phyloP scores from a whole-genome alignment of 75 land plant species.

The Pseudotsuga menziesii region DNA sequence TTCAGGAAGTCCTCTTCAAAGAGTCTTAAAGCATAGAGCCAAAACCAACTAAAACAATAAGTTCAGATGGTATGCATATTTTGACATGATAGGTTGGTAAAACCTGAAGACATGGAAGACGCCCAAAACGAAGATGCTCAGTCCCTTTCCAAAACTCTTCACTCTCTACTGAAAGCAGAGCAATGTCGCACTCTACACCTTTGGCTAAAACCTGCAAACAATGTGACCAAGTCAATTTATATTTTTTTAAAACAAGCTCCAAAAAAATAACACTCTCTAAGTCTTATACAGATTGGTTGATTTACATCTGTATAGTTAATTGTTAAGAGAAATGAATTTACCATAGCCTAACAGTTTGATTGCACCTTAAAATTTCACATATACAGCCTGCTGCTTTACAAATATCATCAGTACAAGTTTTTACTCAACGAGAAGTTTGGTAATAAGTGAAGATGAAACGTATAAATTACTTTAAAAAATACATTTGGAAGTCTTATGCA shows the following conservation, averaged over 20 bases:
- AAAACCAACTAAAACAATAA: too few species aligned
- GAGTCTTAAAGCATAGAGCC: too few species aligned
- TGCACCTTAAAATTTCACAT: background rate
- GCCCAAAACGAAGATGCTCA: constrained; percentile 73
- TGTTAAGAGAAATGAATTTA: too few species aligned
- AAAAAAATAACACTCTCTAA: background rate
- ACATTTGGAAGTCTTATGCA: background rate
- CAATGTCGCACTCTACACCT: constrained; percentile 93
- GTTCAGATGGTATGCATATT: background rate
- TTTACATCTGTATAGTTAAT: too few species aligned
- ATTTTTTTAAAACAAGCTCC: background rate
- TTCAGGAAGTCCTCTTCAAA: too few species aligned
- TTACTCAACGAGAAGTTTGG: too few species aligned
- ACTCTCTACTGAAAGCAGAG: constrained; percentile 84
- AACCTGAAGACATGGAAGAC: constrained; percentile 86
- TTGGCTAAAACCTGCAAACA: constrained; percentile 78
- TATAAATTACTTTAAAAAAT: background rate
- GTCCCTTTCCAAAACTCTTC: constrained; percentile 90
- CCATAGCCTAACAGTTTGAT: background rate
- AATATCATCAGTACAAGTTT: too few species aligned
- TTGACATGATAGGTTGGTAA: background rate
- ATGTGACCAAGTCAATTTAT: background rate
- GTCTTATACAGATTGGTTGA: background rate
- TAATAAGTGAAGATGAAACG: too few species aligned
- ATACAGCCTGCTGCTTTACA: background rate